phyloP scores from a whole-genome alignment of 2,329 filamentous ascomycete genomes.

The Colletotrichum truncatum region DNA sequence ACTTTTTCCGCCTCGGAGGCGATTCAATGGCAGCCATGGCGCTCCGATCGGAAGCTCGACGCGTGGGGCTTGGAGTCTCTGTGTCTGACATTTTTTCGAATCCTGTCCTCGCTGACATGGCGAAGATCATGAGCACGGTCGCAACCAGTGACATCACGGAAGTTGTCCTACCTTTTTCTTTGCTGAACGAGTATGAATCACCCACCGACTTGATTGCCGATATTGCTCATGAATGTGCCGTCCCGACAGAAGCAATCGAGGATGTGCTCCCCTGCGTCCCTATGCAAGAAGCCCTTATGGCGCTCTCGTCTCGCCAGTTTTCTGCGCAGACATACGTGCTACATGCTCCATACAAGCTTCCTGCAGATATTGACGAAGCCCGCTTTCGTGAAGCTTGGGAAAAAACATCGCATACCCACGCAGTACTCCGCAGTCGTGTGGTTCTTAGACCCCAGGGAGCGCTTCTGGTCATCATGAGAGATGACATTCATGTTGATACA shows the following conservation, averaged over 20 bases:
- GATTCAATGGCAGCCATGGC: slow-evolving; percentile 38
- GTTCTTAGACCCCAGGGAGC: slow-evolving; percentile 1
- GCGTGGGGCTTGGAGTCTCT: background rate
- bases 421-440: slow-evolving; percentile 33
- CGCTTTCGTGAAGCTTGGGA: slow-evolving; percentile 33
- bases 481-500: background rate
- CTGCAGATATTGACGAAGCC: slow-evolving; percentile 8
- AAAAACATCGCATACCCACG: slow-evolving; percentile 18
- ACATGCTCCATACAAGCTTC: slow-evolving; percentile 17
- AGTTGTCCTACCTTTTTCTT: background rate
- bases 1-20: slow-evolving; percentile 36
- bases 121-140: background rate
- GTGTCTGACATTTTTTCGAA: slow-evolving; percentile 6
- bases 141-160: background rate
- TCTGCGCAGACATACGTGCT: slow-evolving; percentile 28
- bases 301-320: slow-evolving; percentile 30
- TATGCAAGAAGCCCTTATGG: slow-evolving; percentile 20
- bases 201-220: background rate
- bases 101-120: background rate
- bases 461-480: background rate
- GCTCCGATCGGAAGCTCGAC: slow-evolving; percentile 6
- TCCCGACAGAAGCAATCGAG: background rate
- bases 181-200: background rate
- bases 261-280: background rate
- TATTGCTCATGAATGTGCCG: background rate